Evolutionary conservation across 2,329 filamentous ascomycete genomes (phyloP), one percentile per base, ranked within the genome.

Genomic region (Grosmannia serpens): DNA sequence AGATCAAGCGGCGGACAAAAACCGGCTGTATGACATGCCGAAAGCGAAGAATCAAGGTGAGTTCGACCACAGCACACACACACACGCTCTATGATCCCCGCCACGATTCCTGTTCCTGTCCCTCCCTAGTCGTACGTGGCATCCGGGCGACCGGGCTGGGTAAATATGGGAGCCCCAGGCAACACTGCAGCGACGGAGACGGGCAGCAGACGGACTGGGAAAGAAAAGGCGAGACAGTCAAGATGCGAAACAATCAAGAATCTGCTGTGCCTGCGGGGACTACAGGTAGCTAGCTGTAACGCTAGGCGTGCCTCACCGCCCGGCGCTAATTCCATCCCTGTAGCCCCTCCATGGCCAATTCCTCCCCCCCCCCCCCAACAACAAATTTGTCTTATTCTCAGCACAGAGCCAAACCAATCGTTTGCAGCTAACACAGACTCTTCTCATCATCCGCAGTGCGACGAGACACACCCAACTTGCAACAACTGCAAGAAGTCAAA

Each of bases 381-480:
- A 44, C 20, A 9, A 26, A 27, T 49, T 26, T 26, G 10, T 49
- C 46, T 49, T 49, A 11, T 49, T 26, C 11, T 10, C 24, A 10
- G 22, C 9, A 6, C 31, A 5, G 31, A 33, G 31, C 31, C 5
- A 33, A 33, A 33, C 31, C 31, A 10, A 33, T 33, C 38, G 38
- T 11, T 26, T 49, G 6, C 24, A 50, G 9, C 53, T 55, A 47
- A 55, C 53, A 41, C 35, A 27, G n/a, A 53, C 33, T 11, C 31
- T 26, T 24, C 27, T 27, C 41, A 44, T 44, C 41, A 44, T 26
- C 33, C 26, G 13, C 51, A 96, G 94, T 99, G 94, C 75, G 94
- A 97, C 82, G 94, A 99, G 78, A 85, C 84, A 61, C 91, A 96
- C 72, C 94, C 94, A 26, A 85, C 87, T 61, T 99, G 94, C 78